These are phyloP conservation scores for Tremella mesenterica DNA, from an alignment of 768 basidiomycete genomes.

Conservation along the genomic window DNA sequence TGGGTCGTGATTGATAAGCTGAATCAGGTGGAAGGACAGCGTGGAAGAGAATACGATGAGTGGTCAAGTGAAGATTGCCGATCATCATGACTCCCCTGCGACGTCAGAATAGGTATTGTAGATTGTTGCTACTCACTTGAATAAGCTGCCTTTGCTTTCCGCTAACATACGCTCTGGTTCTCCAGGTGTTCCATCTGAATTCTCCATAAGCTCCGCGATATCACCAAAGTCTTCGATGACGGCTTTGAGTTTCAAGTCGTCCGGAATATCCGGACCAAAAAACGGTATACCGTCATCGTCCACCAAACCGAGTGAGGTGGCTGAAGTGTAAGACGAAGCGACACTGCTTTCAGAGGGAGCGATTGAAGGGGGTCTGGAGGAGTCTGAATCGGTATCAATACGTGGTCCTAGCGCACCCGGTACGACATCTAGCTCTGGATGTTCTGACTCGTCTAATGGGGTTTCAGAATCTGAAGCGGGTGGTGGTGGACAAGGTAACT, in stretches of 20 bases:
- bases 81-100: conserved; percentile 31
- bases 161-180: conserved; percentile 51
- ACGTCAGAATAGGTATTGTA: not conserved
- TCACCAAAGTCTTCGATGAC: conserved; percentile 56
- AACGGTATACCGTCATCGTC: conserved; percentile 1
- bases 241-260: conserved; percentile 51
- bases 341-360: not conserved
- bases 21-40: conserved; percentile 52
- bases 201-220: conserved; percentile 44
- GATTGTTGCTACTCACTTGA: conserved; percentile 23
- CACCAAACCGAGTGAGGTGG: not conserved
- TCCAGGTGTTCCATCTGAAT: not conserved
- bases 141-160: conserved; percentile 51
- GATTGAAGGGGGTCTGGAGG: not conserved
- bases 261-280: conserved; percentile 39
- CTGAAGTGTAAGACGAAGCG: not conserved
- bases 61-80: conserved; percentile 59
- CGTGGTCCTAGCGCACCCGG: too few relatives aligned
- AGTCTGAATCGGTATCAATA: not conserved
- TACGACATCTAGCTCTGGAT: conserved; percentile 3
- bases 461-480: not conserved
- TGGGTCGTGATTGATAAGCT: conserved; percentile 3
- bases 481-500: not conserved
- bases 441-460: not conserved
- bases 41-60: conserved; percentile 59